Conservation (phyloP, 345 rosid genomes). For the Euphorbia tirucalli region DNA sequence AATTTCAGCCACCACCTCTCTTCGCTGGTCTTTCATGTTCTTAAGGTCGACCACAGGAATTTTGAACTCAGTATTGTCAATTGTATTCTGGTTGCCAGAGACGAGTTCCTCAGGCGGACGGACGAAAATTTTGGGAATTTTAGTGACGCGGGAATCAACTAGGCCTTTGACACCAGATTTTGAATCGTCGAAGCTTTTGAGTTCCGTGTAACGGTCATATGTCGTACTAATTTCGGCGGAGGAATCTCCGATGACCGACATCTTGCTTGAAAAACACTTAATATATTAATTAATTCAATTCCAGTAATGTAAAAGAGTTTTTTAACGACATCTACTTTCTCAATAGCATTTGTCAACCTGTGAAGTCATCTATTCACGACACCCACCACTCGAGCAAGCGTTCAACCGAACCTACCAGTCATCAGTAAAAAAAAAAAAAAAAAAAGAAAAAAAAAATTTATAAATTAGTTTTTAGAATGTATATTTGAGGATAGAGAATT, state of each 20-base stretch:
- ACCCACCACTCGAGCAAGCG: too few species aligned
- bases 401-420: too few species aligned
- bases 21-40: neutral
- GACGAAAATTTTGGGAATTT: constrained; percentile 2
- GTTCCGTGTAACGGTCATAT: constrained; percentile 3
- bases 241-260: neutral
- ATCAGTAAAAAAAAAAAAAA: too few species aligned
- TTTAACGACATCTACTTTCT: too few species aligned
- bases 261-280: neutral
- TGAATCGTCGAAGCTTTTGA: constrained; percentile 12
- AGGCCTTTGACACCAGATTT: constrained; percentile 9
- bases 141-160: constrained; percentile 1
- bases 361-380: too few species aligned
- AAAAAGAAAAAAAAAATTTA: too few species aligned
- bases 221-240: neutral
- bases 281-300: too few species aligned
- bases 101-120: neutral
- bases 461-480: too few species aligned
- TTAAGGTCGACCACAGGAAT: constrained; percentile 19
- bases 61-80: constrained; percentile 1
- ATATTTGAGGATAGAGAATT: too few species aligned
- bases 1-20: constrained; percentile 6
- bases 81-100: neutral
- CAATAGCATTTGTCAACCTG: too few species aligned
- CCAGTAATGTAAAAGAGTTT: too few species aligned